These are phyloP conservation scores for Aureobasidium melanogenum DNA, from an alignment of 2,329 filamentous ascomycete genomes.

Conservation along the genomic window DNA sequence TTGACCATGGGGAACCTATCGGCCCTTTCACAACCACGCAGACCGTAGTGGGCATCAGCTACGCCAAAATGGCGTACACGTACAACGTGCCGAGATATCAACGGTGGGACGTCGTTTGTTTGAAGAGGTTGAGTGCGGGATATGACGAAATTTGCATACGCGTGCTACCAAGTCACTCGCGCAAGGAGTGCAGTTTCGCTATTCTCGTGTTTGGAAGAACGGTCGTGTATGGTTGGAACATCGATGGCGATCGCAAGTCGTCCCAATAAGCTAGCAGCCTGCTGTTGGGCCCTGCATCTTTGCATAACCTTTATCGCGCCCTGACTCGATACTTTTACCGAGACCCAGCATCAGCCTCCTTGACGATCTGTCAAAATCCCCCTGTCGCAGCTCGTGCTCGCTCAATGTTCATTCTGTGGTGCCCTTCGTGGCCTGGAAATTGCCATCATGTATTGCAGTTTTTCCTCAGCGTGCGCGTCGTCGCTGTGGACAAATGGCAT, in stretches of 20 bases:
- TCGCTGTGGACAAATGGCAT: not conserved
- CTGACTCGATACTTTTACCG: not conserved
- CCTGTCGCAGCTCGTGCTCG: not conserved
- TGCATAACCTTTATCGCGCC: conserved; percentile 1
- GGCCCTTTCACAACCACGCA: not conserved
- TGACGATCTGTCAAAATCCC: not conserved
- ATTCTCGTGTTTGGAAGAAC: not conserved
- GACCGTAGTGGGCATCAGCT: not conserved
- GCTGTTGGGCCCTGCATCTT: not conserved
- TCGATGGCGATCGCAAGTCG: not conserved
- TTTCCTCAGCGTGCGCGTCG: not conserved
- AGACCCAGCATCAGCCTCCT: not conserved
- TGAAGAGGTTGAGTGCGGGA: not conserved
- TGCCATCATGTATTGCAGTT: not conserved
- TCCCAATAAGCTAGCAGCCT: conserved; percentile 2
- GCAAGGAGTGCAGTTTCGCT: not conserved
- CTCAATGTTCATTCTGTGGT: not conserved
- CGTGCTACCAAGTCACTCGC: not conserved
- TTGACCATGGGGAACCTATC: conserved; percentile 1
- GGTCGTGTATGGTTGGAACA: not conserved
- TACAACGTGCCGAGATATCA: conserved; percentile 1
- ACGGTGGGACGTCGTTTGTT: not conserved
- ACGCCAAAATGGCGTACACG: not conserved
- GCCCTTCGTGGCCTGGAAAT: not conserved
- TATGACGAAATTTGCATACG: not conserved